Percentiles rank a stretch among this genome's conserved stretches.
Conservation (phyloP, 129 eudicot species). For the Tagetes patula region DNA sequence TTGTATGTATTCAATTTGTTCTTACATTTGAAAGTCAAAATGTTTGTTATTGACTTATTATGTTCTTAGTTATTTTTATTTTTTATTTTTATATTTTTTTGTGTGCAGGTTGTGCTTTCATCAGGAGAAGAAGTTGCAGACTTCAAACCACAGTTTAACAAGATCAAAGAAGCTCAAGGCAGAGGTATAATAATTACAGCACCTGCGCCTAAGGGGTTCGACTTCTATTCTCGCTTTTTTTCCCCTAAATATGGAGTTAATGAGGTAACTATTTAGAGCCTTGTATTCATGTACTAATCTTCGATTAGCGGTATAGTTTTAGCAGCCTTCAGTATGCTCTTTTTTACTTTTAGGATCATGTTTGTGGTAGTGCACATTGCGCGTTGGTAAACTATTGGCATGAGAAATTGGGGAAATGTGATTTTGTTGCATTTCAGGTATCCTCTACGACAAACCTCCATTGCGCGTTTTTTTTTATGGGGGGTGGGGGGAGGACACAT, state of each 20-base stretch:
- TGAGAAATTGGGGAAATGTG: slow-evolving; percentile 66
- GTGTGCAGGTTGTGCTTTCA: slow-evolving; percentile 59
- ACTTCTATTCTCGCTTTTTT: slow-evolving; percentile 71
- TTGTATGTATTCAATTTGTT: slow-evolving; percentile 50
- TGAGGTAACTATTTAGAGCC: slow-evolving; percentile 43
- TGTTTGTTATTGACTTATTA: too few species aligned
- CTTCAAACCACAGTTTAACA: slow-evolving; percentile 48
- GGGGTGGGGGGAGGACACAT: too few species aligned
- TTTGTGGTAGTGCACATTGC: slow-evolving; percentile 85
- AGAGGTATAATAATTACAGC: slow-evolving; percentile 67
- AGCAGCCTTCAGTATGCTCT: slow-evolving; percentile 1
- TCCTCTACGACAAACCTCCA: not conserved
- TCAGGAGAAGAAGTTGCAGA: slow-evolving; percentile 61
- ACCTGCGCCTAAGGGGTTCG: slow-evolving; percentile 63
- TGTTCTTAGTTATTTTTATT: not conserved
- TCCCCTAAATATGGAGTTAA: slow-evolving; percentile 66
- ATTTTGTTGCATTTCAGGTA: slow-evolving; percentile 73
- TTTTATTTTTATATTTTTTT: slow-evolving; percentile 1
- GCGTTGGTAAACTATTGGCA: slow-evolving; percentile 79
- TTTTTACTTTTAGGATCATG: slow-evolving; percentile 63
- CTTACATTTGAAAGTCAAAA: not conserved
- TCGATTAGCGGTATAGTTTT: too few species aligned
- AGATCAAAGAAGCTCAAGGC: slow-evolving; percentile 57
- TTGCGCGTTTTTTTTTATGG: too few species aligned
- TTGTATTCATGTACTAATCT: not conserved